Evolutionary conservation across 768 basidiomycete species (phyloP).

Genomic region (Calvatia gigantea): DNA sequence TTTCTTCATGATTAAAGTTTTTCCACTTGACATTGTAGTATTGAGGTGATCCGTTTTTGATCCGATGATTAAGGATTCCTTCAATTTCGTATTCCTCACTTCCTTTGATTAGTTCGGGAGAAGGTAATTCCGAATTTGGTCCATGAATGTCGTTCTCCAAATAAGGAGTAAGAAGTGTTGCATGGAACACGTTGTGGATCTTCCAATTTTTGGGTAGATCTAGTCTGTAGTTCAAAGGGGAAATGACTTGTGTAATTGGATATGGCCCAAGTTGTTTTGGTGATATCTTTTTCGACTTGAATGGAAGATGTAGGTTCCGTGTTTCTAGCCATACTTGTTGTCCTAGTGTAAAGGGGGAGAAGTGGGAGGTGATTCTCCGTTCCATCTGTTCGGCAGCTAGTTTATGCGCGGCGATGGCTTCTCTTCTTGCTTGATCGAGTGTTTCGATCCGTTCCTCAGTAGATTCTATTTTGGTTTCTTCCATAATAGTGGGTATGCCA

Average conservation of each 20-base stretch:
- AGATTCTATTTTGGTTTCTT: rapidly evolving
- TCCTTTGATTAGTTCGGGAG: constrained; percentile 8
- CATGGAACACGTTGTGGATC: constrained; percentile 18
- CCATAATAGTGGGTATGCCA: neutral
- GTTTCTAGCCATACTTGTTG: neutral
- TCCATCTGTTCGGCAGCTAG: too few relatives aligned
- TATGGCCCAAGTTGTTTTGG: constrained; percentile 17
- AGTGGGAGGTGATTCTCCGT: too few relatives aligned
- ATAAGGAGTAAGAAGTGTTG: constrained; percentile 11
- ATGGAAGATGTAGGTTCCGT: too few relatives aligned
- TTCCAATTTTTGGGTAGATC: constrained; percentile 13
- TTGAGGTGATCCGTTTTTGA: neutral
- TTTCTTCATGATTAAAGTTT: constrained; percentile 2
- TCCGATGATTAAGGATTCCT: constrained; percentile 1
- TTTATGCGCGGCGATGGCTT: too few relatives aligned
- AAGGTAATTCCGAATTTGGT: constrained; percentile 3
- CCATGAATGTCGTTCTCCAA: constrained; percentile 15
- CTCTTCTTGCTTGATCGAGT: too few relatives aligned
- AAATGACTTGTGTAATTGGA: constrained; percentile 13
- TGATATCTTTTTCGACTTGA: neutral
- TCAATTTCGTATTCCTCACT: constrained; percentile 18
- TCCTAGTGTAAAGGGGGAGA: too few relatives aligned
- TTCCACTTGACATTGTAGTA: constrained; percentile 14
- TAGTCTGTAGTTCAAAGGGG: constrained; percentile 16
- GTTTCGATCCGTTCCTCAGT: neutral